Conservation (phyloP, 2,329 filamentous ascomycete genomes). For the Graphium sp. region DNA sequence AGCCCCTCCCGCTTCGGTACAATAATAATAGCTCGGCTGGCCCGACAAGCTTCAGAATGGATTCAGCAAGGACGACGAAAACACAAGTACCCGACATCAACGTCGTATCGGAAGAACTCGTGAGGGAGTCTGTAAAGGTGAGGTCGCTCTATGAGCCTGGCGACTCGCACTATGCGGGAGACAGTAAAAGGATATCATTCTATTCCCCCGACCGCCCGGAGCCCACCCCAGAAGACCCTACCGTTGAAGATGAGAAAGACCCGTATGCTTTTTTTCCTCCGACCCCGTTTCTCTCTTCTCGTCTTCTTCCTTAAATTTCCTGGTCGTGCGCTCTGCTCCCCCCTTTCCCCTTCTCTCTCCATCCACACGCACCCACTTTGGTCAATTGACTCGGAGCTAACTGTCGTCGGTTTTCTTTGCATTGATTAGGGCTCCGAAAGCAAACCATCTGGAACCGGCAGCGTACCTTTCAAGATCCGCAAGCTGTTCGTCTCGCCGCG, state of each 20-base stretch:
- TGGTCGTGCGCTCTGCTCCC: not conserved
- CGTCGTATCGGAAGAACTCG: conserved; percentile 34
- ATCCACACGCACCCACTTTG: too few relatives aligned
- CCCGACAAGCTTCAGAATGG: too few relatives aligned
- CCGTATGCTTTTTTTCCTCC: conserved; percentile 37
- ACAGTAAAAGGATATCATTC: conserved; percentile 28
- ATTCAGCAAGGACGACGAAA: conserved; percentile 3
- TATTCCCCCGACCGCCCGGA: conserved; percentile 23
- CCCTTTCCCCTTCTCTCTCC: not conserved
- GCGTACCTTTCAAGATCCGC: conserved; percentile 21
- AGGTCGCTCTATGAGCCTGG: conserved; percentile 46
- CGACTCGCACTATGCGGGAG: conserved; percentile 34
- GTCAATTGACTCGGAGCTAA: too few relatives aligned
- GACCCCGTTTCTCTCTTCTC: conserved; percentile 7
- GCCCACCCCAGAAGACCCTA: conserved; percentile 31
- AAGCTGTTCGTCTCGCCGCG: conserved; percentile 22
- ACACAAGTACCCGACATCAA: conserved; percentile 27
- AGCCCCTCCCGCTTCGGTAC: too few relatives aligned
- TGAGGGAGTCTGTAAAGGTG: conserved; percentile 51
- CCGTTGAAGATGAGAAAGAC: conserved; percentile 34
- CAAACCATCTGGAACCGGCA: conserved; percentile 12
- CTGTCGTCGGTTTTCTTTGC: too few relatives aligned
- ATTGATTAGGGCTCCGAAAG: conserved; percentile 2
- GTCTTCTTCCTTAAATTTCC: too few relatives aligned
- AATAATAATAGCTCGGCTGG: too few relatives aligned